These are phyloP conservation scores for Niveomyces coronatus DNA, from an alignment of 2,329 filamentous ascomycete species.

Conservation along the genomic window DNA sequence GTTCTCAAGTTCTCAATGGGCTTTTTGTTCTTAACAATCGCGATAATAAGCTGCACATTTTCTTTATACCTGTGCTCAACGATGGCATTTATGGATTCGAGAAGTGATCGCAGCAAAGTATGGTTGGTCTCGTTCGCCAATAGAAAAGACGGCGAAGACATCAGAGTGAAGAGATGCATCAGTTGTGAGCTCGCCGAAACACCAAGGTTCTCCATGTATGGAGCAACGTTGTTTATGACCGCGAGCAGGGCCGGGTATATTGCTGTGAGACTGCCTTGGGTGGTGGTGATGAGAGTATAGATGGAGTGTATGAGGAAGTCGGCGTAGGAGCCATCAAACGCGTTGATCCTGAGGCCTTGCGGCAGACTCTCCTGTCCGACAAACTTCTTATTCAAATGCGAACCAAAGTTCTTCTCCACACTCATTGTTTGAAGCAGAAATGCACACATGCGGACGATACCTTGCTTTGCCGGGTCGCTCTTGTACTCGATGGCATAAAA, in stretches of 20 bases:
- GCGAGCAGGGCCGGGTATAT: constrained; percentile 88
- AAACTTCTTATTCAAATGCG: constrained; percentile 81
- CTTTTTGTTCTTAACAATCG: constrained; percentile 68
- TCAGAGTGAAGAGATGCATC: constrained; percentile 78
- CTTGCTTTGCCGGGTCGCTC: constrained; percentile 76
- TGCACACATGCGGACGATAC: constrained; percentile 92
- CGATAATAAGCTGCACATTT: constrained; percentile 73
- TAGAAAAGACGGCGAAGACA: constrained; percentile 88
- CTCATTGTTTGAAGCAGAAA: constrained; percentile 93
- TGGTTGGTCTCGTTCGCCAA: constrained; percentile 90
- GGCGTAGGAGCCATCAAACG: constrained; percentile 82
- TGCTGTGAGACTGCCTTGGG: constrained; percentile 80
- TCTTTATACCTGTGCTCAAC: constrained; percentile 78
- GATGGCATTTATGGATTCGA: constrained; percentile 84
- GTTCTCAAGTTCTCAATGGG: constrained; percentile 75
- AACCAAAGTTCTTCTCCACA: constrained; percentile 82
- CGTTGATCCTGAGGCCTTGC: constrained; percentile 65
- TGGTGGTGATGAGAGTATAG: constrained; percentile 81
- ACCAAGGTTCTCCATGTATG: constrained; percentile 70
- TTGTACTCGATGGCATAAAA: constrained; percentile 92
- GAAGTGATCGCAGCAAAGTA: constrained; percentile 62
- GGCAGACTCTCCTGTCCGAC: constrained; percentile 83
- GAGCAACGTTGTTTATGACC: constrained; percentile 86
- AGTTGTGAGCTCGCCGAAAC: constrained; percentile 68
- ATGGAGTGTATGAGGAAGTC: constrained; percentile 95